Conservation (phyloP, 78 protist genomes). For the Carpediemonas membranifera region DNA sequence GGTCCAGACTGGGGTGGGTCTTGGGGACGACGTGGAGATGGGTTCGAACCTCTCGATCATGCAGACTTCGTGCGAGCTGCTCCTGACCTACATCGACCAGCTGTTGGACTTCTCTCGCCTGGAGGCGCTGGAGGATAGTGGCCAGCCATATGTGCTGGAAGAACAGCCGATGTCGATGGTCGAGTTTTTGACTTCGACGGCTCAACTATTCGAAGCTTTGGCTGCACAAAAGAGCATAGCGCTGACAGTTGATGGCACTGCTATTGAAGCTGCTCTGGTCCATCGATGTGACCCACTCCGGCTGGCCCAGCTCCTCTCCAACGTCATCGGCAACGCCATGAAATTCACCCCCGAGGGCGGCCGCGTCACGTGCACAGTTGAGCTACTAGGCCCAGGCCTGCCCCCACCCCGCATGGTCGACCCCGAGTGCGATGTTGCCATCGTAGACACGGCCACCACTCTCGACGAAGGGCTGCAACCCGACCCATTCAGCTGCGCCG, state of each 20-base stretch:
- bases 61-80: conserved; percentile 30
- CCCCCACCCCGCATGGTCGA: too few relatives aligned
- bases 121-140: too few relatives aligned
- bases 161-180: conserved; percentile 20
- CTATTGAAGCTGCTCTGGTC: too few relatives aligned
- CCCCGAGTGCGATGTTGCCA: too few relatives aligned
- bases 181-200: conserved; percentile 35
- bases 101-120: conserved; percentile 39
- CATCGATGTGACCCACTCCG: conserved; percentile 52
- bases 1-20: conserved; percentile 34
- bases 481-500: too few relatives aligned
- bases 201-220: conserved; percentile 29
- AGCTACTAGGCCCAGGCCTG: too few relatives aligned
- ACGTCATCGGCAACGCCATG: conserved; percentile 49
- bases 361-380: too few relatives aligned
- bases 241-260: conserved; percentile 13
- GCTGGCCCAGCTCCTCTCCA: conserved; percentile 40
- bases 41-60: too few relatives aligned
- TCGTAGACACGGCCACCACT: too few relatives aligned
- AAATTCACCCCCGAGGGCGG: conserved; percentile 46
- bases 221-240: conserved; percentile 27
- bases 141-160: too few relatives aligned
- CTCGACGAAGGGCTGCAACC: too few relatives aligned
- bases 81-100: conserved; percentile 50
- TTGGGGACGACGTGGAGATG: too few relatives aligned